Evolutionary conservation across 2,329 filamentous ascomycete genomes (phyloP), one percentile per base, ranked within the genome.

Genomic region (Beauveria rudraprayagi): DNA sequence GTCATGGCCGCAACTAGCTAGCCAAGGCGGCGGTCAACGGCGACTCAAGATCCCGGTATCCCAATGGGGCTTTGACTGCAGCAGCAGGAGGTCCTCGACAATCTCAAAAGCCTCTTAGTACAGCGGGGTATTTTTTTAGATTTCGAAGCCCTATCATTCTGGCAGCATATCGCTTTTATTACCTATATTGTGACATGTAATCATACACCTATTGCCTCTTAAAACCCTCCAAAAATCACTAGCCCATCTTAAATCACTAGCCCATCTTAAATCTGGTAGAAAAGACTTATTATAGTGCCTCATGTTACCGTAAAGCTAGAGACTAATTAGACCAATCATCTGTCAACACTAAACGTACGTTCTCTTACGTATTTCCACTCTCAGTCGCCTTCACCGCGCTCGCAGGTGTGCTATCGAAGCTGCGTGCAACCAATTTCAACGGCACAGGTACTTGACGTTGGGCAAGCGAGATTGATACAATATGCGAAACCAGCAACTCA

Each of bases 401-500:
- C 24, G 24, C 24, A 26, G 86, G 73, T 97, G 93, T 79, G 77
- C 88, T 30, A 83, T 90, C 10, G 76, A 85, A 66, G 91, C 93
- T 66, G 92, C 92, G 14, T 87, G 87, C 71, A 81, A 78, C 62
- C 92, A 97, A 97, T 76, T 96, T 96, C 77, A 86, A 87, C 69
- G 90, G 92, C 60, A 96, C 92, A 0, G 91, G 96, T 74, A 84
- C 90, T 62, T 97, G 92, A 90, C 86, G 92, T 63, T 83, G 83
- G 66, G 85, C 89, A 64, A 93, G 93, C 72, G 80, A 90, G 66
- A 82, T 96, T 54, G 84, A 92, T 64, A 79, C 84, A 50, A 79
- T 97, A 43, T 97, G 96, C 76, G 84, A 89, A 71, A 92, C 89
- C 37, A 96, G 97, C 69, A 91, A 96, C 62, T 76, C 92, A 24